Conservation (phyloP, 2,329 filamentous ascomycete species). For the Phyllosticta citrichinensis region DNA sequence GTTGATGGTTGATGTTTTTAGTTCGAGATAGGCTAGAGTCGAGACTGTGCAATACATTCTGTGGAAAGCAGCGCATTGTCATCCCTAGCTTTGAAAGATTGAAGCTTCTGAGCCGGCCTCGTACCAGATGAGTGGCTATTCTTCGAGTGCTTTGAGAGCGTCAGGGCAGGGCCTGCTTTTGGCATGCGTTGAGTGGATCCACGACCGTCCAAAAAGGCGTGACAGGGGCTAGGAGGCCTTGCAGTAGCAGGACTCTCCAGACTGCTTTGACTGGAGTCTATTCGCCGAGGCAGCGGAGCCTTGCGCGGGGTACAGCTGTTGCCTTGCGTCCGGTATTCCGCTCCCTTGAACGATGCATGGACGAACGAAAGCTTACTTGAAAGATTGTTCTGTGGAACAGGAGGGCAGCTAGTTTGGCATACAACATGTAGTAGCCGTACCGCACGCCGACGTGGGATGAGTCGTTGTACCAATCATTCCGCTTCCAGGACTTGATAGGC, state of each 20-base stretch:
- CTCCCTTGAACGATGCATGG: background rate
- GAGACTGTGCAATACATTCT: background rate
- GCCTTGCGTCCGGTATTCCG: background rate
- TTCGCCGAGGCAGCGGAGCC: background rate
- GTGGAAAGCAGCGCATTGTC: background rate
- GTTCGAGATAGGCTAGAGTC: background rate
- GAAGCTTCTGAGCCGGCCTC: background rate
- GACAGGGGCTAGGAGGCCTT: background rate
- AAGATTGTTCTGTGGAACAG: background rate
- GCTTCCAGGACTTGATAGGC: background rate
- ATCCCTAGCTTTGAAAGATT: too few species aligned
- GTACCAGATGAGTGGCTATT: background rate
- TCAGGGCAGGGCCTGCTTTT: background rate
- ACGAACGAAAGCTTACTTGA: background rate
- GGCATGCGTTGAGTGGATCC: background rate
- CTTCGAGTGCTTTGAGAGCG: background rate
- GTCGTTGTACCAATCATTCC: background rate
- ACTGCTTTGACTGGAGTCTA: background rate
- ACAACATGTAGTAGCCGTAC: background rate
- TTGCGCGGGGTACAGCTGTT: background rate
- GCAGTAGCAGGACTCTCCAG: background rate
- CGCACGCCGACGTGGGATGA: background rate
- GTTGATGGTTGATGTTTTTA: background rate
- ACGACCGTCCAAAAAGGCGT: background rate
- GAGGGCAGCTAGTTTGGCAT: background rate